Evolutionary conservation across 176 grass and related monocot genomes (phyloP), one percentile per base, ranked within the genome.

Genomic region (Cenchrus fungigraminus): DNA sequence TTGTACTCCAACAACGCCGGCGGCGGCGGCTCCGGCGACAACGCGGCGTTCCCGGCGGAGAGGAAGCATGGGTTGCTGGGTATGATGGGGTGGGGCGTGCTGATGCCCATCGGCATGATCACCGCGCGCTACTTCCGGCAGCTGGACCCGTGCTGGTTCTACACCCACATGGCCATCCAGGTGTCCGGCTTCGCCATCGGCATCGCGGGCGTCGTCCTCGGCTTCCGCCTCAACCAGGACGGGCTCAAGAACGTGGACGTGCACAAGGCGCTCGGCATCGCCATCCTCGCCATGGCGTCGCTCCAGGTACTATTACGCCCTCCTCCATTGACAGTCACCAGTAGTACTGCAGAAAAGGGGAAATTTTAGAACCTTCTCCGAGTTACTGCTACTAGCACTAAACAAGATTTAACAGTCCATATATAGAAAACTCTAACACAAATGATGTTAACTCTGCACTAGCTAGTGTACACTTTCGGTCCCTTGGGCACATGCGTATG

Each of bases 131-230:
- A 93, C 82, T 91, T 98, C 80, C 88, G 83, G 82, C 85, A 84
- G 10, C 78, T 77, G 61, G 95, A 98, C 12, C 92, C 95, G 0
- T 82, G 79, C 76, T 98, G 93, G 95, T 93, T 95, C 84, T 98
- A 95, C 87, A 15, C 22, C 19, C 95, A 98, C 89, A 63, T 93
- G 84, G 82, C 61, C 49, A 71, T 95, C 49, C 95, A 95, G 79
- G 85, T 59, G 0, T 8, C 46, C 9, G 95, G 83, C 49, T 95
- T 89, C 87, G 51, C 20, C 47, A 19, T 84, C 51, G 93, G 91
- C 79, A 71, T 95, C 19, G 80, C 83, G 11, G 89, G 85, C 6
- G 47, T 93, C 85, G 17, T 93, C 76, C 68, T 93, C 70, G 95
- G 95, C 15, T 95, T 98, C 87, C 82, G 83, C 10, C 65, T 93